Conservation (phyloP, 139 green algal genomes). For the Zygnema cylindricum region DNA sequence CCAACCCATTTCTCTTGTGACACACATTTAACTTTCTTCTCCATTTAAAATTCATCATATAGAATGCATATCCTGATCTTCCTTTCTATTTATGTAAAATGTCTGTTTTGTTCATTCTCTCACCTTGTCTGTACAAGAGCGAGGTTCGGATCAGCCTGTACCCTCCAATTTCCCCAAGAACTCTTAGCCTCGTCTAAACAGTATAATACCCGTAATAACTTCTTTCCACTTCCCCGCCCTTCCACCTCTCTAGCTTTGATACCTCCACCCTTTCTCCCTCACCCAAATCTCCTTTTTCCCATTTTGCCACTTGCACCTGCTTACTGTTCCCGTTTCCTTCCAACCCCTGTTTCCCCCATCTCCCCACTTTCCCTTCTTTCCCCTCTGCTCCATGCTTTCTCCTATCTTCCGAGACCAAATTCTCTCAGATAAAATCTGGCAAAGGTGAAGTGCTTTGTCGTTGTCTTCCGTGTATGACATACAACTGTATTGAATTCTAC, state of each 20-base stretch:
- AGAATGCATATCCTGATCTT: too few relatives aligned
- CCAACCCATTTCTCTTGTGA: too few relatives aligned
- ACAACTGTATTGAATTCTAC: neutral
- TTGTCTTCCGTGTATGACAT: neutral
- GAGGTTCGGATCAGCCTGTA: slow-evolving; percentile 30
- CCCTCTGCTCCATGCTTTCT: neutral
- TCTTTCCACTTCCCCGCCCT: neutral
- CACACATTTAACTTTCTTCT: too few relatives aligned
- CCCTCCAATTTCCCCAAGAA: too few relatives aligned
- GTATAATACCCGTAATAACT: too few relatives aligned
- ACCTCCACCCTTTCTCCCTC: neutral
- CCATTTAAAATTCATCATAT: too few relatives aligned
- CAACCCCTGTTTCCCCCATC: neutral
- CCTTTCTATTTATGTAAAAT: too few relatives aligned
- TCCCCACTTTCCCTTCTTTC: neutral
- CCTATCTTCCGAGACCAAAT: too few relatives aligned
- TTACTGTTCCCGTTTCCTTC: neutral
- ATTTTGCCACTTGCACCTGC: neutral
- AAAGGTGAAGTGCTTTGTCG: neutral
- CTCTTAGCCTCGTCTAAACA: too few relatives aligned
- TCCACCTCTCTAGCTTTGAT: neutral
- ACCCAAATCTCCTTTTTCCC: neutral
- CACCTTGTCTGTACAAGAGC: slow-evolving; percentile 52
- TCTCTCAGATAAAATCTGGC: too few relatives aligned
- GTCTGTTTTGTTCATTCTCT: too few relatives aligned